A percentile compares a stretch with the other conserved stretches of the same genome.
phyloP scores from a whole-genome alignment of 1,284 basidiomycete species.

The Ustilago bromivora region DNA sequence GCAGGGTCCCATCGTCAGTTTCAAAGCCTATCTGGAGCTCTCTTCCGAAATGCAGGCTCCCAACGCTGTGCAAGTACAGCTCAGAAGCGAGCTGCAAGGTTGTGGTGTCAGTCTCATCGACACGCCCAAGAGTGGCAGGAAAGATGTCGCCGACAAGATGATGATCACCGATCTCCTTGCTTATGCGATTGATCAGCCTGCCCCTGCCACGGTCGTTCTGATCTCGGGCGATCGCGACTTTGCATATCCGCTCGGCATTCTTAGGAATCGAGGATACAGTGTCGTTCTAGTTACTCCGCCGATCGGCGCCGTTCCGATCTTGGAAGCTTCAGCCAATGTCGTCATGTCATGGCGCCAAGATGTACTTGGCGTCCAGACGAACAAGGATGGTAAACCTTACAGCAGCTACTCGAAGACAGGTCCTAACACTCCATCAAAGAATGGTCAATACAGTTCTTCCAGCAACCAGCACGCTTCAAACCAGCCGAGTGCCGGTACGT shows the following conservation, averaged over 20 bases:
- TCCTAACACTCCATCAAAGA: slow-evolving; percentile 31
- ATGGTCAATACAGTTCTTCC: neutral
- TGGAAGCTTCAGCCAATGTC: slow-evolving; percentile 60
- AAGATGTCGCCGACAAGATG: slow-evolving; percentile 66
- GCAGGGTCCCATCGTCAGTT: slow-evolving; percentile 54
- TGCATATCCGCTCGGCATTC: slow-evolving; percentile 61
- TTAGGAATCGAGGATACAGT: slow-evolving; percentile 60
- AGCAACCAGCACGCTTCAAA: slow-evolving; percentile 4
- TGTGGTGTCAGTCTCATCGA: slow-evolving; percentile 64
- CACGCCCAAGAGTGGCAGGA: slow-evolving; percentile 62
- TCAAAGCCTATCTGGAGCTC: slow-evolving; percentile 66
- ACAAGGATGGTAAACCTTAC: slow-evolving; percentile 53
- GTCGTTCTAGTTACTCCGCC: slow-evolving; percentile 61
- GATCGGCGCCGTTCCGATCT: slow-evolving; percentile 59
- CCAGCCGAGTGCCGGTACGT: neutral
- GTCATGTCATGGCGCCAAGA: slow-evolving; percentile 63
- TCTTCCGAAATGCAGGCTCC: slow-evolving; percentile 48
- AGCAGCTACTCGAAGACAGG: slow-evolving; percentile 28
- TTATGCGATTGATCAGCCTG: slow-evolving; percentile 60
- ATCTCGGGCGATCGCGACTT: slow-evolving; percentile 65
- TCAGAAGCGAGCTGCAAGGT: slow-evolving; percentile 63
- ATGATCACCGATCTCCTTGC: slow-evolving; percentile 64
- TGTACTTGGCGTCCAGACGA: slow-evolving; percentile 56
- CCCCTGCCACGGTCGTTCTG: slow-evolving; percentile 60
- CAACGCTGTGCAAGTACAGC: slow-evolving; percentile 50